Evolutionary conservation across 106 monocot genomes (phyloP).

Genomic region (Chionographis japonica): DNA sequence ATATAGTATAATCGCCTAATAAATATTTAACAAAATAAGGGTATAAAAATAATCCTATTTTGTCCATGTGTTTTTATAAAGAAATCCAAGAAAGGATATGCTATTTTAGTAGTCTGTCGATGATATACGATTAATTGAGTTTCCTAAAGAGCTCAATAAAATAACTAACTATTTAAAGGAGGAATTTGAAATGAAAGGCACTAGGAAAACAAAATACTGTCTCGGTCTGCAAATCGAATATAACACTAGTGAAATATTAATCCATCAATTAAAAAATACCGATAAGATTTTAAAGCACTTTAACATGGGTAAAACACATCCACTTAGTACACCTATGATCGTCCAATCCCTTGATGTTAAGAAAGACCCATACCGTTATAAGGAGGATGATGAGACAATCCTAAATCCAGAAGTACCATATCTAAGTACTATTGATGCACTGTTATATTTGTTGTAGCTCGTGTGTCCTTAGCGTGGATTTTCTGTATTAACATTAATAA

Average conservation of each 20-base stretch:
- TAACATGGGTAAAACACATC: not conserved
- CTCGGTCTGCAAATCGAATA: too few relatives aligned
- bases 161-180: too few relatives aligned
- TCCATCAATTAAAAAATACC: too few relatives aligned
- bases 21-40: too few relatives aligned
- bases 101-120: not conserved
- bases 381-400: not conserved
- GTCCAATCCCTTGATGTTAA: not conserved
- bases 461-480: too few relatives aligned
- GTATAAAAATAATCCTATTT: too few relatives aligned
- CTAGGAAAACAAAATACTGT: too few relatives aligned
- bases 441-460: not conserved
- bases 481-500: too few relatives aligned
- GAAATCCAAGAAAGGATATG: not conserved
- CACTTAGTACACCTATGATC: not conserved
- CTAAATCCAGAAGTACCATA: not conserved
- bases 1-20: not conserved
- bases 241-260: too few relatives aligned
- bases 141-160: not conserved
- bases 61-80: not conserved
- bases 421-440: not conserved
- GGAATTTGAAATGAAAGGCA: too few relatives aligned
- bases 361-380: not conserved
- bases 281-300: not conserved
- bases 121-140: slow-evolving; percentile 2